phyloP scores from a whole-genome alignment of 2,329 filamentous ascomycete genomes.

The Conoideocrella luteorostrata region DNA sequence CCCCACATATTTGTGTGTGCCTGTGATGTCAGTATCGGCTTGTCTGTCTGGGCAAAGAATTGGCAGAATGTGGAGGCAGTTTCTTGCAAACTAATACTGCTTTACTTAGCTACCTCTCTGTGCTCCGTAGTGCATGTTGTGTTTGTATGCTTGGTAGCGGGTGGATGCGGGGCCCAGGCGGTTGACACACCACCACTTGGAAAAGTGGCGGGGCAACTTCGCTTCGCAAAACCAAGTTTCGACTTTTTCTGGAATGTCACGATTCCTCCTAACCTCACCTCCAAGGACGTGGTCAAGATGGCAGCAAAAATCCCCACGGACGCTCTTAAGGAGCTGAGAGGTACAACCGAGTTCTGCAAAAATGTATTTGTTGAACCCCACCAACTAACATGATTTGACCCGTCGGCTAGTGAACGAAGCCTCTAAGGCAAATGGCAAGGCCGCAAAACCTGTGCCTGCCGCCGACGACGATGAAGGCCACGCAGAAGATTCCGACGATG shows the following conservation, averaged over 20 bases:
- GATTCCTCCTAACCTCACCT: conserved; percentile 2
- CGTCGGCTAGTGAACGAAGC: conserved; percentile 31
- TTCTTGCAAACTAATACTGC: too few species aligned
- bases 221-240: neutral
- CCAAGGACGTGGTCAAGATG: conserved; percentile 26
- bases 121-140: too few species aligned
- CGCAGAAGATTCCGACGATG: conserved; percentile 47
- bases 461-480: conserved; percentile 35
- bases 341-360: conserved; percentile 18
- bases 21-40: too few species aligned
- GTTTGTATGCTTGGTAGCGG: too few species aligned
- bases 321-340: conserved; percentile 38
- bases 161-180: too few species aligned
- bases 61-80: too few species aligned
- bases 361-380: too few species aligned
- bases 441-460: conserved; percentile 31
- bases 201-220: neutral
- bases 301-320: conserved; percentile 36
- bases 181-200: too few species aligned
- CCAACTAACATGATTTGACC: too few species aligned
- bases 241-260: neutral
- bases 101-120: too few species aligned
- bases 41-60: too few species aligned
- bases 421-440: conserved; percentile 33
- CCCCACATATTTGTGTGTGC: too few species aligned